These are phyloP conservation scores for Melaleuca alternifolia DNA, from an alignment of 345 rosid genomes.

Conservation along the genomic window DNA sequence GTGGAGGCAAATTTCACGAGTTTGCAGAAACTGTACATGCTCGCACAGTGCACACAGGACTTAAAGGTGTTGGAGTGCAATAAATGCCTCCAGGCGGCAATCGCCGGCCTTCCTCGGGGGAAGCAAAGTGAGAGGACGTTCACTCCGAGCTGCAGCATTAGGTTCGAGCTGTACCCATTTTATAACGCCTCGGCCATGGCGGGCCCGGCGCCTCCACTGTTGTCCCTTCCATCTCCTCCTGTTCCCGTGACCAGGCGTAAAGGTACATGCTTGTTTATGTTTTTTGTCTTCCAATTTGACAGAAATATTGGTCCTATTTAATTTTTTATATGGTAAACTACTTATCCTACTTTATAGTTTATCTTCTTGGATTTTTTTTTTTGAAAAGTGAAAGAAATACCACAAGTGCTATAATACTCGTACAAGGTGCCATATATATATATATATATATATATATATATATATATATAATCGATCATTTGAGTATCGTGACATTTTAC, in stretches of 20 bases:
- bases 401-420: neutral
- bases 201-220: neutral
- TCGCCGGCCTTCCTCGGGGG: neutral
- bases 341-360: neutral
- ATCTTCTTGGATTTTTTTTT: neutral
- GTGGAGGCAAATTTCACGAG: slow-evolving; percentile 5
- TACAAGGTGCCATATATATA: neutral
- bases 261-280: neutral
- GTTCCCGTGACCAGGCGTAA: neutral
- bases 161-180: neutral
- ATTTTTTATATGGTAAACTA: neutral
- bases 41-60: slow-evolving; percentile 55
- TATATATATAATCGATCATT: neutral
- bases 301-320: neutral
- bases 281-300: neutral
- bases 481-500: neutral
- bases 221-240: neutral
- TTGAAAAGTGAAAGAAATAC: neutral
- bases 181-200: neutral
- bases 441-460: too few species aligned
- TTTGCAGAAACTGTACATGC: slow-evolving; percentile 22
- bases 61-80: slow-evolving; percentile 13
- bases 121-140: neutral
- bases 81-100: slow-evolving; percentile 6
- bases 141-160: neutral